phyloP scores from a whole-genome alignment of 176 grass and related monocot genomes.

The Chrysopogon serrulatus region DNA sequence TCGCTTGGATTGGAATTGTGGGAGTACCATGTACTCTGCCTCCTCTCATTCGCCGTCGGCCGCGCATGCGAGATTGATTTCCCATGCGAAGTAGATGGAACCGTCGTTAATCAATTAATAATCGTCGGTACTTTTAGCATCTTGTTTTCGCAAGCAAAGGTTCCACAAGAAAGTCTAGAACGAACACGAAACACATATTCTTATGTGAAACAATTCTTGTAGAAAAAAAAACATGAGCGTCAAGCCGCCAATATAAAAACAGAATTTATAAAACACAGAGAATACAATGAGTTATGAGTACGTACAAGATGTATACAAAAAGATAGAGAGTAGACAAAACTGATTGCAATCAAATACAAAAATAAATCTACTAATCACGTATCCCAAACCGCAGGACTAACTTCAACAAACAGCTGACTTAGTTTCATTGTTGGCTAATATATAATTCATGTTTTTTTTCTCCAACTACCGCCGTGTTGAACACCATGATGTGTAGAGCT shows the following conservation, averaged over 20 bases:
- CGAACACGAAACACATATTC: not conserved
- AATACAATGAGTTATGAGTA: too few species aligned
- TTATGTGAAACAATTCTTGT: not conserved
- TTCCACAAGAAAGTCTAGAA: not conserved
- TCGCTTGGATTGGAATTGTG: not conserved
- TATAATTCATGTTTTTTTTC: not conserved
- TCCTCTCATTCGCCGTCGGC: not conserved
- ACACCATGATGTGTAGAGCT: not conserved
- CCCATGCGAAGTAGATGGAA: not conserved
- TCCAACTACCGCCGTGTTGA: not conserved
- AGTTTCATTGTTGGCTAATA: not conserved
- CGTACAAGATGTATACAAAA: too few species aligned
- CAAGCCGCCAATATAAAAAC: too few species aligned
- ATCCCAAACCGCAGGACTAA: not conserved
- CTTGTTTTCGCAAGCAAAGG: slow-evolving; percentile 24
- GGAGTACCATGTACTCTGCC: not conserved
- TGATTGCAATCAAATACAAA: too few species aligned
- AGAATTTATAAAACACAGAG: not conserved
- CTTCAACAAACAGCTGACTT: not conserved
- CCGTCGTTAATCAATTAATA: not conserved
- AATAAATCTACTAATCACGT: not conserved
- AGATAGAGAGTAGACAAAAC: too few species aligned
- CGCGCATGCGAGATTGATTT: not conserved
- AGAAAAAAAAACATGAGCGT: not conserved
- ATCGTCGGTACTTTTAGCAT: not conserved